Conservation (phyloP, 1,139 yeast genomes). For the Geotrichum siamense region DNA sequence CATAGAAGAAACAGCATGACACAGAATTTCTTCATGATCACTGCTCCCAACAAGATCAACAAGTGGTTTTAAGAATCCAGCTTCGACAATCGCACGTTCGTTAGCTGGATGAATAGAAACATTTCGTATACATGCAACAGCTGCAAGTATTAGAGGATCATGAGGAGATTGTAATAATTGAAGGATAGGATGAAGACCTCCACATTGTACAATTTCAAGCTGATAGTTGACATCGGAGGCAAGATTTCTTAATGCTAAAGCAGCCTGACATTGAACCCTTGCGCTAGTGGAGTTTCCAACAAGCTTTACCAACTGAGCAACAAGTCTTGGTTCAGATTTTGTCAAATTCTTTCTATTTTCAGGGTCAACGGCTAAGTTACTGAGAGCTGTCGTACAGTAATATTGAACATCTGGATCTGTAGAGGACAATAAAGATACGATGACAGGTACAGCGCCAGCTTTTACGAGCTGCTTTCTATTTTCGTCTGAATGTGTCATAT, state of each 20-base stretch:
- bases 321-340: constrained; percentile 87
- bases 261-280: constrained; percentile 97
- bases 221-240: constrained; percentile 92
- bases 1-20: constrained; percentile 94
- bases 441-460: constrained; percentile 97
- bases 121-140: constrained; percentile 96
- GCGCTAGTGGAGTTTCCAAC: constrained; percentile 87
- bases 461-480: constrained; percentile 93
- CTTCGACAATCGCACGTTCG: constrained; percentile 94
- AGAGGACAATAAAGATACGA: constrained; percentile 77
- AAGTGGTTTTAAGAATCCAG: constrained; percentile 88
- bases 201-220: constrained; percentile 84
- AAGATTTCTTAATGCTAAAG: constrained; percentile 86
- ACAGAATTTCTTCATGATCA: constrained; percentile 92
- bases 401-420: constrained; percentile 96
- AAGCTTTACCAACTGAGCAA: constrained; percentile 73
- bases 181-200: constrained; percentile 86
- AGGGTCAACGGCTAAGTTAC: constrained; percentile 96
- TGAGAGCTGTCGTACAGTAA: constrained; percentile 94
- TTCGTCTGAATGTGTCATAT: constrained; percentile 97
- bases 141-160: constrained; percentile 87
- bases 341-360: constrained; percentile 80
- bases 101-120: constrained; percentile 94
- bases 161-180: constrained; percentile 81
- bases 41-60: constrained; percentile 77